A percentile compares a stretch with the other conserved stretches of the same genome.
Conservation (phyloP, 805 yeast genomes). For the Myxozyma udenii region DNA sequence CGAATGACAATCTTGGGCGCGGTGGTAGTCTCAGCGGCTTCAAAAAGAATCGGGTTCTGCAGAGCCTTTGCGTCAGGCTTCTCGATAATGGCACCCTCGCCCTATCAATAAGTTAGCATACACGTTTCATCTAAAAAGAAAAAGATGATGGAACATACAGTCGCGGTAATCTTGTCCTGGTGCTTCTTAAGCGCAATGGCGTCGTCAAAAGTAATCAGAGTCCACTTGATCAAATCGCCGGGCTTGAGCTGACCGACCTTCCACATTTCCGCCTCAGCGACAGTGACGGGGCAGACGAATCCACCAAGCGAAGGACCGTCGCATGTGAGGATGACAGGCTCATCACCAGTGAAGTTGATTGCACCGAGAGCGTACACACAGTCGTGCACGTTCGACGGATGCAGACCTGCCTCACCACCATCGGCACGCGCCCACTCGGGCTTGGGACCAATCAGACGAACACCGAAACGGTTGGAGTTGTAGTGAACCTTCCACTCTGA, state of each 20-base stretch:
- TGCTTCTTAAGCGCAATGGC: conserved; percentile 62
- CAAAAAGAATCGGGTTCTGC: conserved; percentile 68
- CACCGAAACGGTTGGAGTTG: conserved; percentile 96
- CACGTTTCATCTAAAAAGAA: background rate
- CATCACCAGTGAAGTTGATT: conserved; percentile 96
- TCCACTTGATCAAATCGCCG: conserved; percentile 79
- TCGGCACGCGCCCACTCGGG: conserved; percentile 95
- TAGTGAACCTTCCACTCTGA: conserved; percentile 92
- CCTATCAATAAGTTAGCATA: conserved; percentile 5
- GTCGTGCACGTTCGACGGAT: conserved; percentile 98
- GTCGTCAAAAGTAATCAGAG: conserved; percentile 65
- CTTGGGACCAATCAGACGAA: conserved; percentile 89
- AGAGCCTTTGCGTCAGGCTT: conserved; percentile 17
- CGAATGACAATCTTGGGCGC: conserved; percentile 79
- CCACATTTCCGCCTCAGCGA: conserved; percentile 96
- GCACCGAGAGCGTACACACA: conserved; percentile 96
- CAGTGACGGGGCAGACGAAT: conserved; percentile 94
- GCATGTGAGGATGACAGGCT: conserved; percentile 93
- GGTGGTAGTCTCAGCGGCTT: conserved; percentile 46
- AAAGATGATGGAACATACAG: conserved; percentile 7
- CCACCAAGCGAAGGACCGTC: conserved; percentile 99
- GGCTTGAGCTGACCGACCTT: conserved; percentile 97
- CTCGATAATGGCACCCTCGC: conserved; percentile 23
- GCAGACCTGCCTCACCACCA: conserved; percentile 98
- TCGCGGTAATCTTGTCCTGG: conserved; percentile 49